phyloP scores from a whole-genome alignment of 805 yeast species.

The Cyberlindnera xylosilytica region DNA sequence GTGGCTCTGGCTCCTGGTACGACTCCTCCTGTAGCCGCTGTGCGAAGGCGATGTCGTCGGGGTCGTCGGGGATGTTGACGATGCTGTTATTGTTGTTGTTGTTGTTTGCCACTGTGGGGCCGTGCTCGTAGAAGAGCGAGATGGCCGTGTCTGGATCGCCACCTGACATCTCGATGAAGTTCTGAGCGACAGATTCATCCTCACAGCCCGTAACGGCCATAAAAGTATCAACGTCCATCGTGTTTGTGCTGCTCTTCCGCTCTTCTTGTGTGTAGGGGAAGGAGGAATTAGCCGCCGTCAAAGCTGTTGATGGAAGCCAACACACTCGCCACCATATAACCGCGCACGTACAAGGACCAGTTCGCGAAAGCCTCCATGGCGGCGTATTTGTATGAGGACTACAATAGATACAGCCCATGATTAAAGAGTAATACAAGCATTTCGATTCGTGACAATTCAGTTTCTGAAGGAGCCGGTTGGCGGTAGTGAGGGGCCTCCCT shows the following conservation, averaged over 20 bases:
- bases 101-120: slow-evolving; percentile 25
- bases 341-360: too few relatives aligned
- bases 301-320: neutral
- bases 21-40: slow-evolving; percentile 62
- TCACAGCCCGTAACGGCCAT: slow-evolving; percentile 78
- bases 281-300: too few relatives aligned
- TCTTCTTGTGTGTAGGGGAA: too few relatives aligned
- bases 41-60: slow-evolving; percentile 55
- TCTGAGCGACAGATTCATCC: slow-evolving; percentile 65
- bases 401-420: too few relatives aligned
- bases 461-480: neutral
- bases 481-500: neutral
- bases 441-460: neutral
- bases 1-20: slow-evolving; percentile 56
- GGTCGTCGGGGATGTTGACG: too few relatives aligned
- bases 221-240: slow-evolving; percentile 62
- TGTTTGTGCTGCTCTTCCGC: too few relatives aligned
- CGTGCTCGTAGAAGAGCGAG: slow-evolving; percentile 73
- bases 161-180: slow-evolving; percentile 75
- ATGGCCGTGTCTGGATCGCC: slow-evolving; percentile 82
- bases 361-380: too few relatives aligned
- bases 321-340: neutral
- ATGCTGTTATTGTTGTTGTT: slow-evolving; percentile 1
- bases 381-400: too few relatives aligned
- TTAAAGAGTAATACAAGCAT: too few relatives aligned